Percentiles rank a stretch among this genome's conserved stretches.
Conservation (phyloP, 108 stramenopile species). For the Schizochytrium sp. region DNA sequence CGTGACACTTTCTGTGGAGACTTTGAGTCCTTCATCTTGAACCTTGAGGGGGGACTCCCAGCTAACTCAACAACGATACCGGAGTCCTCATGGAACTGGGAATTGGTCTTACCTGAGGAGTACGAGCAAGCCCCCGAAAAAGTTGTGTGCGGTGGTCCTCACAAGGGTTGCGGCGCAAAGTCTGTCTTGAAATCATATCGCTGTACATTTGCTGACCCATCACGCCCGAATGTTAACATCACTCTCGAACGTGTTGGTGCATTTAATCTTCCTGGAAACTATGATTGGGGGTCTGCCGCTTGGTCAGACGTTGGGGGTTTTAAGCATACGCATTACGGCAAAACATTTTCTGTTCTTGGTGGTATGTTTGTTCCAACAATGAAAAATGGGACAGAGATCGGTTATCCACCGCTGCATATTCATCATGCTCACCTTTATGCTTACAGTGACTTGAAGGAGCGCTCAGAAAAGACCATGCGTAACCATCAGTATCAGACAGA, state of each 20-base stretch:
- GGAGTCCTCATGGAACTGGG: neutral
- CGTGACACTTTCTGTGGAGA: neutral
- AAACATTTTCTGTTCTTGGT: slow-evolving; percentile 15
- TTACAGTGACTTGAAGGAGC: neutral
- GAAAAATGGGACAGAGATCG: neutral
- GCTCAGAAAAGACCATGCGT: neutral
- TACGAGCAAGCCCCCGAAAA: neutral
- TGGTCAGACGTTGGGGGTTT: neutral
- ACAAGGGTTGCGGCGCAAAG: neutral
- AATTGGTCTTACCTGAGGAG: neutral
- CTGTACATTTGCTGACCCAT: neutral
- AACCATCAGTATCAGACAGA: neutral
- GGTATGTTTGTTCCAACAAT: slow-evolving; percentile 32
- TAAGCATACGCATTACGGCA: neutral
- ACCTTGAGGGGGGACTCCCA: neutral
- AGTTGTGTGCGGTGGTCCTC: neutral
- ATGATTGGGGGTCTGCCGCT: slow-evolving; percentile 9
- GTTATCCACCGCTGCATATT: slow-evolving; percentile 49
- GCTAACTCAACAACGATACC: neutral
- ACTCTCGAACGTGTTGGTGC: slow-evolving; percentile 28
- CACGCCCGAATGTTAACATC: neutral
- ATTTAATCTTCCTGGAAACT: neutral
- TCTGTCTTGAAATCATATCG: neutral
- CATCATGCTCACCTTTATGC: slow-evolving; percentile 41
- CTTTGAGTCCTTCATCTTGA: neutral